phyloP scores from a whole-genome alignment of 345 rosid species.

The Rhodamnia argentea region DNA sequence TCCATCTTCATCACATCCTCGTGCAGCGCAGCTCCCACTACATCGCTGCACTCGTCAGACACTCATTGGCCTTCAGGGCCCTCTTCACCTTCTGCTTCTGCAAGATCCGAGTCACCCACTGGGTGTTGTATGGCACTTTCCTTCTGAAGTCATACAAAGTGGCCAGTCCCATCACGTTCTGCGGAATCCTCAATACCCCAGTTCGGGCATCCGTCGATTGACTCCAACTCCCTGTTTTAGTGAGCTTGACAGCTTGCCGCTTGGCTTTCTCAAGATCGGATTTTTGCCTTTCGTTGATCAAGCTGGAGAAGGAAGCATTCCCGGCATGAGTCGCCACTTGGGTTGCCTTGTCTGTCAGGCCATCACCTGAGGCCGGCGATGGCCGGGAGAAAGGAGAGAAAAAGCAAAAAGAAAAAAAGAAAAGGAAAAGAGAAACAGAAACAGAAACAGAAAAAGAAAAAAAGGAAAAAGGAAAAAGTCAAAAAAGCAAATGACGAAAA shows the following conservation, averaged over 20 bases:
- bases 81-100: conserved; percentile 29
- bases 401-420: too few species aligned
- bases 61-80: conserved; percentile 35
- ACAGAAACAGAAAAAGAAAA: too few species aligned
- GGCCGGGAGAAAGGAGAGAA: too few species aligned
- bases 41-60: conserved; percentile 40
- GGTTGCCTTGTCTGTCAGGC: conserved; percentile 55
- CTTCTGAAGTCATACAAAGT: conserved; percentile 46
- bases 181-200: conserved; percentile 17
- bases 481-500: too few species aligned
- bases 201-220: conserved; percentile 46
- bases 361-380: conserved; percentile 29
- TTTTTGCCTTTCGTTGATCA: conserved; percentile 60
- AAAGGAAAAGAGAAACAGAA: too few species aligned
- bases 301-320: conserved; percentile 47
- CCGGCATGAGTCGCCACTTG: conserved; percentile 49
- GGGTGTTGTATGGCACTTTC: conserved; percentile 30
- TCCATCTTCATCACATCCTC: conserved; percentile 69
- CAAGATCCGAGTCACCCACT: conserved; percentile 25
- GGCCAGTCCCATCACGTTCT: conserved; percentile 64
- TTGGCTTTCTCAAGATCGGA: conserved; percentile 45
- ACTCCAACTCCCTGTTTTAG: conserved; percentile 36
- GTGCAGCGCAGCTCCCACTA: conserved; percentile 19
- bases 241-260: conserved; percentile 22
- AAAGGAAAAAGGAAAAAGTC: too few species aligned